These are phyloP conservation scores for Corylus heterophylla DNA, from an alignment of 306 rosid genomes.

Conservation along the genomic window DNA sequence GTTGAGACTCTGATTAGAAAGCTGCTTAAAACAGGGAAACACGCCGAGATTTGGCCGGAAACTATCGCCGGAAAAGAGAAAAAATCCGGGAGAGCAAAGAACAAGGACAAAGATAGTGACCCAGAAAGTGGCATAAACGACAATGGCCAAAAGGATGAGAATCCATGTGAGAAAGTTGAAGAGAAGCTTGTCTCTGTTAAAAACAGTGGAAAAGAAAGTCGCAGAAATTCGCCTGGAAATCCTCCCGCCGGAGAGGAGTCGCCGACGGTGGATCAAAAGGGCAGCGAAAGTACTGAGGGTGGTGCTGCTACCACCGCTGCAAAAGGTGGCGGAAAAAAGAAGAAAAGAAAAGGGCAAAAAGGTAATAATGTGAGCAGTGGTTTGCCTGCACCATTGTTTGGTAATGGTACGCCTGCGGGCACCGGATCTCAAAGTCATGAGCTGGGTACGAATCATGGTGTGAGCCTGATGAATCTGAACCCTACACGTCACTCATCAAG, in stretches of 20 bases:
- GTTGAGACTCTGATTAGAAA: conserved; percentile 65
- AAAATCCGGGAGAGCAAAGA: conserved; percentile 35
- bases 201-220: conserved; percentile 35
- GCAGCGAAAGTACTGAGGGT: conserved; percentile 19
- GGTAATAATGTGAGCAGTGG: conserved; percentile 27
- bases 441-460: conserved; percentile 21
- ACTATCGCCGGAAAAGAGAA: conserved; percentile 39
- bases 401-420: conserved; percentile 40
- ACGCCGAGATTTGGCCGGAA: conserved; percentile 76
- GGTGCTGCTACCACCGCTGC: conserved; percentile 20
- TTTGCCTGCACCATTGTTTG: conserved; percentile 3
- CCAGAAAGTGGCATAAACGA: conserved; percentile 28
- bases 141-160: not conserved
- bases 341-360: conserved; percentile 47
- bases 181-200: conserved; percentile 29
- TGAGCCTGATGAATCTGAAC: conserved; percentile 38
- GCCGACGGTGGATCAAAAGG: conserved; percentile 18
- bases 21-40: conserved; percentile 65
- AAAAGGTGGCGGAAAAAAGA: conserved; percentile 45
- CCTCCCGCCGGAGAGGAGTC: conserved; percentile 16
- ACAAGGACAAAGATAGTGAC: conserved; percentile 33
- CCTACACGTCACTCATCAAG: conserved; percentile 41
- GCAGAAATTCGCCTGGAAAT: conserved; percentile 27
- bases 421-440: conserved; percentile 40
- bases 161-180: conserved; percentile 25